phyloP scores from a whole-genome alignment of 176 grass and related monocot species.

The Themeda triandra region DNA sequence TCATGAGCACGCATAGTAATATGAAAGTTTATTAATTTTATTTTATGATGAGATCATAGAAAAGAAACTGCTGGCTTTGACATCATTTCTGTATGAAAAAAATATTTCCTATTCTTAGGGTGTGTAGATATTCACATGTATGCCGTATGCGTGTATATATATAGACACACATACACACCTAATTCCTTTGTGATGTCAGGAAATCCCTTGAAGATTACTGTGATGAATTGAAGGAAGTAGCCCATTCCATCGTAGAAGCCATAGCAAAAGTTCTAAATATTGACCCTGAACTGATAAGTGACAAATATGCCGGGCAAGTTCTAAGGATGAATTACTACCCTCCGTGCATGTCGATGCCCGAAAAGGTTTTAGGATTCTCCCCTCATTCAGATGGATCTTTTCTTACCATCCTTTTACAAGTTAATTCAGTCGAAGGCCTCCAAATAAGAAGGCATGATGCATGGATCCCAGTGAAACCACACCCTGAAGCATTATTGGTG shows the following conservation, averaged over 20 bases:
- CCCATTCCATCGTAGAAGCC: slow-evolving; percentile 15
- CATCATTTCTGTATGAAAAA: no score
- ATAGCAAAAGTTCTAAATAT: slow-evolving; percentile 36
- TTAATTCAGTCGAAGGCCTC: slow-evolving; percentile 46
- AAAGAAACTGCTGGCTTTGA: no score
- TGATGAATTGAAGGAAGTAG: slow-evolving; percentile 21
- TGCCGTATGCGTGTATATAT: no score
- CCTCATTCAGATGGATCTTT: slow-evolving; percentile 41
- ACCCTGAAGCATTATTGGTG: slow-evolving; percentile 28
- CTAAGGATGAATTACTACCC: slow-evolving; percentile 64
- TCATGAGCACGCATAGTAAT: no score
- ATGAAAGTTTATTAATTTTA: no score
- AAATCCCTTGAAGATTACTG: slow-evolving; percentile 52
- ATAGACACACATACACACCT: no score
- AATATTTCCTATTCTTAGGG: no score
- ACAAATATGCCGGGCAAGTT: slow-evolving; percentile 37
- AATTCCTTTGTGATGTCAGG: slow-evolving; percentile 6
- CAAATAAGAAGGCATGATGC: slow-evolving; percentile 34
- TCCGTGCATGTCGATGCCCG: slow-evolving; percentile 29
- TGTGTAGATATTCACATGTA: no score
- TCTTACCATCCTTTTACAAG: slow-evolving; percentile 36
- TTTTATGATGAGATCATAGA: no score
- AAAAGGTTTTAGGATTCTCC: slow-evolving; percentile 56
- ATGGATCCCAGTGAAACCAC: slow-evolving; percentile 42
- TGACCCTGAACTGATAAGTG: neutral